These are phyloP conservation scores for Ceratobasidium sp. DNA, from an alignment of 1,284 basidiomycete genomes.

Conservation along the genomic window DNA sequence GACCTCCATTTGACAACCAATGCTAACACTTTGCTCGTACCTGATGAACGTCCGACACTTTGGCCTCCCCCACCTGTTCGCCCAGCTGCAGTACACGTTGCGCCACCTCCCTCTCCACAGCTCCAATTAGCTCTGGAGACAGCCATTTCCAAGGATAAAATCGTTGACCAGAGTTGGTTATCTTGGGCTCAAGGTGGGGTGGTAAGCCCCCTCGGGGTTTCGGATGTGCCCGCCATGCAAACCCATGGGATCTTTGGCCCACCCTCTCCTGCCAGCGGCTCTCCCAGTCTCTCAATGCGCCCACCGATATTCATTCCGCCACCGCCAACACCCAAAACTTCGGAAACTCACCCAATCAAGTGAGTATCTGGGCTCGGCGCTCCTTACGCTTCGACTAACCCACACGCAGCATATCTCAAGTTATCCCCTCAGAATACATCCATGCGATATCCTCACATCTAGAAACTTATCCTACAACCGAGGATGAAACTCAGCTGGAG, in stretches of 20 bases:
- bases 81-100: conserved; percentile 21
- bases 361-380: conserved; percentile 49
- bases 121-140: conserved; percentile 31
- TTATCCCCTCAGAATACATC: conserved; percentile 43
- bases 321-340: conserved; percentile 65
- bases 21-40: neutral
- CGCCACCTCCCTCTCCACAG: conserved; percentile 5
- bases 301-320: conserved; percentile 10
- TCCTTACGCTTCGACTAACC: neutral
- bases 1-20: neutral
- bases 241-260: conserved; percentile 24
- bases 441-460: conserved; percentile 33
- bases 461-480: conserved; percentile 1
- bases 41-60: neutral
- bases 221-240: conserved; percentile 48
- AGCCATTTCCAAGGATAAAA: conserved; percentile 18
- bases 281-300: no score
- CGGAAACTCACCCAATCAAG: conserved; percentile 85
- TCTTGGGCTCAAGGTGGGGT: conserved; percentile 53
- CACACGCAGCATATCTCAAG: conserved; percentile 61
- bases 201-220: conserved; percentile 58
- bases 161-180: conserved; percentile 3
- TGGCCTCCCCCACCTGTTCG: conserved; percentile 11
- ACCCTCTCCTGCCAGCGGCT: neutral
- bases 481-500: neutral